A percentile compares a stretch with the other conserved stretches of the same genome.
phyloP scores from a whole-genome alignment of 2,329 filamentous ascomycete genomes.

The Colletotrichum gloeosporioides region DNA sequence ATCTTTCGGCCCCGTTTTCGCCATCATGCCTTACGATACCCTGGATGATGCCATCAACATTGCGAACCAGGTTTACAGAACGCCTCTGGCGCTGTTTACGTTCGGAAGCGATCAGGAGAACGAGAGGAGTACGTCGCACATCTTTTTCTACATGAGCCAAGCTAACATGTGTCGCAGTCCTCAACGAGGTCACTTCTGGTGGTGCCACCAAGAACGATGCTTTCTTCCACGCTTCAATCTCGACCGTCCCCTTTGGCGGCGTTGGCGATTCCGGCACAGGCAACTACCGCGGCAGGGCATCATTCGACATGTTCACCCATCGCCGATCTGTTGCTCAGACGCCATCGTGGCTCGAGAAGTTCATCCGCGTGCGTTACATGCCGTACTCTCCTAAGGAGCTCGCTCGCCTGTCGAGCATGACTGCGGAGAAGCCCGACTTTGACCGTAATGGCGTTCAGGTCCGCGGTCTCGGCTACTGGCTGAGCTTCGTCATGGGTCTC shows the following conservation, averaged over 20 bases:
- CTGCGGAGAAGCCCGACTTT: slow-evolving; percentile 60
- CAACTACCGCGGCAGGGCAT: slow-evolving; percentile 78
- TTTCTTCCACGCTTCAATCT: slow-evolving; percentile 62
- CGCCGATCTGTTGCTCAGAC: slow-evolving; percentile 62
- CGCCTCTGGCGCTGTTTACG: slow-evolving; percentile 82
- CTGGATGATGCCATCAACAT: slow-evolving; percentile 87
- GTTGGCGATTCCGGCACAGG: slow-evolving; percentile 81
- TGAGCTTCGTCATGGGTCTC: slow-evolving; percentile 54
- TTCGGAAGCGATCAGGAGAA: slow-evolving; percentile 86
- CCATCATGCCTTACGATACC: slow-evolving; percentile 77
- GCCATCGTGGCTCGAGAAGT: slow-evolving; percentile 69
- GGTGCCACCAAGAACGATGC: slow-evolving; percentile 71
- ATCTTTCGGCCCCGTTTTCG: slow-evolving; percentile 91
- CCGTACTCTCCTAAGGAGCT: slow-evolving; percentile 59
- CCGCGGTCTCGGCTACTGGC: slow-evolving; percentile 60
- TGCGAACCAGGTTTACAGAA: slow-evolving; percentile 81
- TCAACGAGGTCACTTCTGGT: slow-evolving; percentile 68
- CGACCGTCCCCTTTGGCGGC: slow-evolving; percentile 80
- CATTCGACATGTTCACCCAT: slow-evolving; percentile 73
- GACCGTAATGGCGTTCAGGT: slow-evolving; percentile 62
- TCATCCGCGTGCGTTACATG: slow-evolving; percentile 73
- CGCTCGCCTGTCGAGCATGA: slow-evolving; percentile 47
- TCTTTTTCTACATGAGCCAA: not conserved
- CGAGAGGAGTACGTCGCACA: slow-evolving; percentile 64
- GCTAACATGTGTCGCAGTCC: slow-evolving; percentile 47